These are phyloP conservation scores for Nicotiana benthamiana DNA, from an alignment of 257 asterid genomes.

Conservation along the genomic window DNA sequence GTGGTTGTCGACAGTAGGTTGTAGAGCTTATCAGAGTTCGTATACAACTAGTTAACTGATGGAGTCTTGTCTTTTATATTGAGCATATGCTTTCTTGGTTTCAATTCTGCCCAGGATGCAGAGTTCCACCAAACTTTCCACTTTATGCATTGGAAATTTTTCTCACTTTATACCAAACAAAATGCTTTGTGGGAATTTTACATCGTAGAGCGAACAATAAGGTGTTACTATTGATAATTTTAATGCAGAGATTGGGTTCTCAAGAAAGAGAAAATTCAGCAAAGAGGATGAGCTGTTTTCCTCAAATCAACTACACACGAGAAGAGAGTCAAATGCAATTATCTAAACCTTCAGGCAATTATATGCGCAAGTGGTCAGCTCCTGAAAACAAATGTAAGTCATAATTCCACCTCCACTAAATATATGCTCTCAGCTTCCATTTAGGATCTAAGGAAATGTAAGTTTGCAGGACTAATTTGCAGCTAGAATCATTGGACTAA, in stretches of 20 bases:
- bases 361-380: constrained; percentile 60
- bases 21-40: neutral
- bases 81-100: neutral
- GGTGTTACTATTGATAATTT: constrained; percentile 11
- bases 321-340: constrained; percentile 60
- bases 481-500: neutral
- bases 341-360: constrained; percentile 55
- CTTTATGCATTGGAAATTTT: neutral
- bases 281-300: constrained; percentile 51
- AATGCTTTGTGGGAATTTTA: constrained; percentile 12
- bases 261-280: constrained; percentile 81
- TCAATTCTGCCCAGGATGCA: neutral
- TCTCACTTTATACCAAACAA: neutral
- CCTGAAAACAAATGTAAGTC: constrained; percentile 72
- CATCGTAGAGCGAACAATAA: constrained; percentile 14
- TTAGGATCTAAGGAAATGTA: neutral
- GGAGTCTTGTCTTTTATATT: neutral
- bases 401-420: neutral
- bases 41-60: neutral
- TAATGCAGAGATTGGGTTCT: constrained; percentile 50
- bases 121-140: neutral
- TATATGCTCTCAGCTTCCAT: neutral
- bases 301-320: constrained; percentile 45
- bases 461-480: neutral
- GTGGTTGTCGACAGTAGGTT: neutral